Percentiles rank a stretch among this genome's conserved stretches.
phyloP scores from a whole-genome alignment of 2,329 filamentous ascomycete species.

The Aureobasidium subglaciale region DNA sequence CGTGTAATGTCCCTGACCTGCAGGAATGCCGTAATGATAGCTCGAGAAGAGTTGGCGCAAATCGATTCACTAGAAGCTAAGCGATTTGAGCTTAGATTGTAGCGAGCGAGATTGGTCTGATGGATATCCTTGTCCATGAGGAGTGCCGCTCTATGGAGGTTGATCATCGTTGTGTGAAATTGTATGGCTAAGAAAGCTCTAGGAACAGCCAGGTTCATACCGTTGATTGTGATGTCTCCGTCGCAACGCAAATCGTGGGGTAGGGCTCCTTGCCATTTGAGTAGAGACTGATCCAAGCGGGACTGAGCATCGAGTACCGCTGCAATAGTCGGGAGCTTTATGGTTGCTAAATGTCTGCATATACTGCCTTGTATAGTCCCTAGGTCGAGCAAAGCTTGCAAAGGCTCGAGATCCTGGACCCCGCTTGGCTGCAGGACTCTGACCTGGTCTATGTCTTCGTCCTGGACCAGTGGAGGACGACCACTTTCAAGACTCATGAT shows the following conservation, averaged over 20 bases:
- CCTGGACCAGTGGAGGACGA: neutral
- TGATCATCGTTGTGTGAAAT: conserved; percentile 5
- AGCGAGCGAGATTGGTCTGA: neutral
- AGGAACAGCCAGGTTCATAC: neutral
- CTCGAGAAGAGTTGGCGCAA: conserved; percentile 4
- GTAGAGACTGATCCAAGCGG: neutral
- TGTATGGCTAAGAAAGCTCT: conserved; percentile 7
- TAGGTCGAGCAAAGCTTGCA: neutral
- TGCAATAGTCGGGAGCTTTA: neutral
- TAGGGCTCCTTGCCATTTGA: neutral
- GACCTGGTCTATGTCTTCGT: conserved; percentile 1
- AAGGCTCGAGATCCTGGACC: neutral
- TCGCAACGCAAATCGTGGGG: neutral
- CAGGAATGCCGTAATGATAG: conserved; percentile 4
- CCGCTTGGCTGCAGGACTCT: neutral
- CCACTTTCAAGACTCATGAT: conserved; percentile 1
- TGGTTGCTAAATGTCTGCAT: neutral
- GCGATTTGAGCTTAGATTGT: neutral
- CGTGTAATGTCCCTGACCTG: neutral
- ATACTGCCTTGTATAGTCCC: neutral
- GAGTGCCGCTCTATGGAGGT: conserved; percentile 9
- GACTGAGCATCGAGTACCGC: neutral
- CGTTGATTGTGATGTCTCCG: conserved; percentile 16
- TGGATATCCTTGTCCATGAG: conserved; percentile 10
- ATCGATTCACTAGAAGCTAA: conserved; percentile 2